phyloP scores from a whole-genome alignment of 257 asterid species.

The Solanum pennellii region DNA sequence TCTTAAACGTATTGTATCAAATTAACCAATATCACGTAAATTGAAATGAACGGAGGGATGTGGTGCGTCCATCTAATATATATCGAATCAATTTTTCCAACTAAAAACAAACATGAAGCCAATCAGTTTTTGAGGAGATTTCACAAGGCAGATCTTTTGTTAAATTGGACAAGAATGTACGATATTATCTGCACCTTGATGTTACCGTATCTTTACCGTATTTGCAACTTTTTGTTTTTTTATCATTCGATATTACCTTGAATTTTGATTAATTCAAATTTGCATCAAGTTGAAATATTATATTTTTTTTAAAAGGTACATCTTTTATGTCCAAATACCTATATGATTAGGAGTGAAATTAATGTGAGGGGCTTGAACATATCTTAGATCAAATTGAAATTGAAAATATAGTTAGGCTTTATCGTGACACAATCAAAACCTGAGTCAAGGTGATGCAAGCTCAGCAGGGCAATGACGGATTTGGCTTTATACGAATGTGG shows the following conservation, averaged over 20 bases:
- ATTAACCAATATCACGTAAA: not conserved
- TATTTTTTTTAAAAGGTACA: not conserved
- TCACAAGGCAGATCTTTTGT: not conserved
- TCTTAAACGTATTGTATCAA: not conserved
- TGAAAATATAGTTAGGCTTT: not conserved
- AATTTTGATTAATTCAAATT: too few relatives aligned
- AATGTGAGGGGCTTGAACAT: not conserved
- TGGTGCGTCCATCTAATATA: not conserved
- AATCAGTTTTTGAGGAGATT: not conserved
- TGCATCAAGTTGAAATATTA: too few relatives aligned
- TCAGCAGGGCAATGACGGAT: not conserved
- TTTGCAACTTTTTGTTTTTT: not conserved
- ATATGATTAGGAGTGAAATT: not conserved
- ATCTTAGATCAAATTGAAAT: not conserved
- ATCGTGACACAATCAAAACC: not conserved
- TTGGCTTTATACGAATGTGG: not conserved
- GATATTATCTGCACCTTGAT: not conserved
- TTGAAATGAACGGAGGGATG: not conserved
- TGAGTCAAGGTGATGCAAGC: not conserved
- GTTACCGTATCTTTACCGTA: not conserved
- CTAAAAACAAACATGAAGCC: not conserved
- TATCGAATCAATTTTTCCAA: not conserved
- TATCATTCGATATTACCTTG: accelerated
- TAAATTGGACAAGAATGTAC: not conserved
- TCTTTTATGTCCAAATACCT: not conserved